These are phyloP conservation scores for Leccinum fibrillosum DNA, from an alignment of 768 basidiomycete genomes.

Conservation along the genomic window DNA sequence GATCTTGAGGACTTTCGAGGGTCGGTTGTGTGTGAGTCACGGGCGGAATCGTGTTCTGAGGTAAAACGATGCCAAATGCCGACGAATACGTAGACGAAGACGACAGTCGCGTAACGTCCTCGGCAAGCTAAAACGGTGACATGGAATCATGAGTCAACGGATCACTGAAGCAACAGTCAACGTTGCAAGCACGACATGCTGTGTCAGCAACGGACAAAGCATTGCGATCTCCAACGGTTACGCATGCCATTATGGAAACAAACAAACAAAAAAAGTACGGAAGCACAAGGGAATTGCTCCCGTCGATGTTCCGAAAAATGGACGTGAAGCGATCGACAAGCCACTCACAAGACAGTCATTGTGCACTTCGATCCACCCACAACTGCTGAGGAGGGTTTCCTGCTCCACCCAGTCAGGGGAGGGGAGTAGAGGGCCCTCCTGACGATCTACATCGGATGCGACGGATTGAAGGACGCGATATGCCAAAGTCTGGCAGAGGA, in stretches of 20 bases:
- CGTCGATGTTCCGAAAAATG: neutral
- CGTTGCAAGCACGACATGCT: constrained; percentile 5
- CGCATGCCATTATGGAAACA: neutral
- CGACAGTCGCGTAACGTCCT: constrained; percentile 22
- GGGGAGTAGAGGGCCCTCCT: constrained; percentile 64
- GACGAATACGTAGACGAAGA: constrained; percentile 44
- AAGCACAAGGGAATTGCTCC: constrained; percentile 4
- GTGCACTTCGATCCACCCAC: constrained; percentile 74
- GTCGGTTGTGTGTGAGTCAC: constrained; percentile 27
- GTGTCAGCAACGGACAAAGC: constrained; percentile 5
- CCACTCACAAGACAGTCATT: constrained; percentile 63
- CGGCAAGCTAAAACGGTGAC: constrained; percentile 24
- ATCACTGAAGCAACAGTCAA: neutral
- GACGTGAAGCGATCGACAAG: neutral
- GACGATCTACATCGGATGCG: constrained; percentile 52
- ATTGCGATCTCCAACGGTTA: neutral
- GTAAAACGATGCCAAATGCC: constrained; percentile 46
- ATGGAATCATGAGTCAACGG: constrained; percentile 14
- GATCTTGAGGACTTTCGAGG: constrained; percentile 26
- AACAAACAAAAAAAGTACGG: neutral
- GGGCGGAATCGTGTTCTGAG: constrained; percentile 17
- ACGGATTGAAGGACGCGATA: constrained; percentile 70
- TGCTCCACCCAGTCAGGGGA: constrained; percentile 76
- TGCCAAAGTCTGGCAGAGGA: constrained; percentile 58
- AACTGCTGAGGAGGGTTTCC: constrained; percentile 62